Evolutionary conservation across 768 basidiomycete species (phyloP).

Genomic region (Leccinum incarnatum): DNA sequence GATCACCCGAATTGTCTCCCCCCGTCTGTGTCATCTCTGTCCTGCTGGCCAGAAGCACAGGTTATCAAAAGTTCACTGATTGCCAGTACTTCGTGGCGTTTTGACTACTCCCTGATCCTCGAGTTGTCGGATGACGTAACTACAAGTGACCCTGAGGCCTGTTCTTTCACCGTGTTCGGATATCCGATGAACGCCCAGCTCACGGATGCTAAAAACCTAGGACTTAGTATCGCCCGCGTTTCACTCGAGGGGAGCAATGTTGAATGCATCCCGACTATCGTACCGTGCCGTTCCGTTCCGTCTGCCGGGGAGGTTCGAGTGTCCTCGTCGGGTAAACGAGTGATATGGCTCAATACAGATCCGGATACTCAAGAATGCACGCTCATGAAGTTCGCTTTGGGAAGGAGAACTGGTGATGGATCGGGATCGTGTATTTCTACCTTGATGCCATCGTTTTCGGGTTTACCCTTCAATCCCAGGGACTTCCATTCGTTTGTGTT

Average conservation of each 20-base stretch:
- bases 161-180: constrained; percentile 17
- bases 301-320: constrained; percentile 15
- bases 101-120: neutral
- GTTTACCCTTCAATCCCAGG: constrained; percentile 50
- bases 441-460: constrained; percentile 45
- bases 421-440: constrained; percentile 17
- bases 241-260: constrained; percentile 15
- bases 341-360: constrained; percentile 15
- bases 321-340: constrained; percentile 21
- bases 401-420: constrained; percentile 11
- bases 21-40: neutral
- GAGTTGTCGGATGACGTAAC: constrained; percentile 17
- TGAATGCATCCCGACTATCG: neutral
- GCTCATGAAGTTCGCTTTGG: constrained; percentile 50
- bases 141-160: neutral
- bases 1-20: neutral
- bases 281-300: constrained; percentile 12
- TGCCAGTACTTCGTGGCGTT: constrained; percentile 16
- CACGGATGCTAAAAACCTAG: neutral
- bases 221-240: constrained; percentile 9
- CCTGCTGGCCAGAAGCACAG: constrained; percentile 17
- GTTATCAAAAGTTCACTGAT: constrained; percentile 5
- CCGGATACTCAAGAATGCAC: constrained; percentile 37
- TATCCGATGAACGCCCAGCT: neutral
- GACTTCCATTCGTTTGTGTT: constrained; percentile 48